Evolutionary conservation across 441 rosid species (phyloP).

Genomic region (Lepidium campestre): DNA sequence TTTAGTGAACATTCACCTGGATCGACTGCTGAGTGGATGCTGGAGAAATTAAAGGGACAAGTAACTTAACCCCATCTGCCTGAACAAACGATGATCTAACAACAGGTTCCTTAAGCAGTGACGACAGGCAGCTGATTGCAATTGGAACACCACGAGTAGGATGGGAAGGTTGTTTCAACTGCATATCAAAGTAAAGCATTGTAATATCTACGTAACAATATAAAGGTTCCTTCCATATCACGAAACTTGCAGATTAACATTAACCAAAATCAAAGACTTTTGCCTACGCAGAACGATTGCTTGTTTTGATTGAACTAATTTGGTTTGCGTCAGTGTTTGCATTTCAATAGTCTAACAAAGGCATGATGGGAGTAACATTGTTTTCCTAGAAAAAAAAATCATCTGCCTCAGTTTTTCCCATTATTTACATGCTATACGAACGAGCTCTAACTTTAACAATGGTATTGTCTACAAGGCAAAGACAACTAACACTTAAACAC

Average conservation of each 20-base stretch:
- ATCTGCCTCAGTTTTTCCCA: neutral
- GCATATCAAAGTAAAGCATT: constrained; percentile 24
- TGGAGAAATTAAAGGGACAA: constrained; percentile 84
- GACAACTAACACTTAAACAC: neutral
- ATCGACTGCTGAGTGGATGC: constrained; percentile 97
- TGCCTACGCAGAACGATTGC: neutral
- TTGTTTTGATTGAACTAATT: neutral
- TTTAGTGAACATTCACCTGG: constrained; percentile 42
- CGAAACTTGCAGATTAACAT: neutral
- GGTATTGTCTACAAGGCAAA: neutral
- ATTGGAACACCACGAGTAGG: constrained; percentile 74
- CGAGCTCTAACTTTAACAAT: neutral
- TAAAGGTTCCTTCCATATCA: neutral
- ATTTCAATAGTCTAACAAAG: neutral
- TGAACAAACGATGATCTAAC: constrained; percentile 92
- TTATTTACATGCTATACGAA: neutral
- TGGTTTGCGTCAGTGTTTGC: neutral
- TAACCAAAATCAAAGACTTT: neutral
- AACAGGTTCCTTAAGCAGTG: constrained; percentile 80
- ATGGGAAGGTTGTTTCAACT: constrained; percentile 94
- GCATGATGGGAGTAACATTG: neutral
- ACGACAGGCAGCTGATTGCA: constrained; percentile 76
- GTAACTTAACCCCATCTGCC: constrained; percentile 89
- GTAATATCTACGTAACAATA: constrained; percentile 7
- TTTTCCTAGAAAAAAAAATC: neutral